These are phyloP conservation scores for Corchorus capsularis DNA, from an alignment of 345 rosid species.

Conservation along the genomic window DNA sequence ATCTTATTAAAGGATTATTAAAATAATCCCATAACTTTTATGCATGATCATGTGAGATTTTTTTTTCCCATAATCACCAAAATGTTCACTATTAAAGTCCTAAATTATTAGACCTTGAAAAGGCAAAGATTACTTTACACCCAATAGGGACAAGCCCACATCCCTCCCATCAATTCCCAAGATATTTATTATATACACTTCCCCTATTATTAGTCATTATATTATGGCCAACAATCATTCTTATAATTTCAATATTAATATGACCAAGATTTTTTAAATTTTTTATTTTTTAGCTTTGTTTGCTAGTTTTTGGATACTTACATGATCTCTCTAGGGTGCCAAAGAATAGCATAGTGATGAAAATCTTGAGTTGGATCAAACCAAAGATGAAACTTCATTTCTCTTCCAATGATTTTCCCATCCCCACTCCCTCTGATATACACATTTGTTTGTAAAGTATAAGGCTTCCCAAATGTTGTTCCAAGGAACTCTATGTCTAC, in stretches of 20 bases:
- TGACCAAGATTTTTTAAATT: not conserved
- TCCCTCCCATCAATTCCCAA: slow-evolving; percentile 10
- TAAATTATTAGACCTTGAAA: slow-evolving; percentile 10
- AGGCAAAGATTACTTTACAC: not conserved
- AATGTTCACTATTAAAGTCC: not conserved
- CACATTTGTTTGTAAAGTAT: slow-evolving; percentile 92
- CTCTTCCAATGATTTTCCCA: slow-evolving; percentile 86
- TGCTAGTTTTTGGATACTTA: slow-evolving; percentile 36
- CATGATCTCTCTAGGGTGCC: slow-evolving; percentile 96
- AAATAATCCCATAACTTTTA: not conserved
- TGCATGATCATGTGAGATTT: slow-evolving; percentile 14
- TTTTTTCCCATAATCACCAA: not conserved
- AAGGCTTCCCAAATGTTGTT: slow-evolving; percentile 91
- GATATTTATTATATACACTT: not conserved
- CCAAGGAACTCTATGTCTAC: slow-evolving; percentile 97
- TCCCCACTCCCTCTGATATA: slow-evolving; percentile 97
- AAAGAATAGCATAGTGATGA: slow-evolving; percentile 89
- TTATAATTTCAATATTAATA: not conserved
- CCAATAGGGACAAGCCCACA: slow-evolving; percentile 9
- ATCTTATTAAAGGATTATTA: slow-evolving; percentile 10
- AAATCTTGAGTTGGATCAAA: slow-evolving; percentile 84
- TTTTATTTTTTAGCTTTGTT: not conserved
- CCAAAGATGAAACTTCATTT: slow-evolving; percentile 91
- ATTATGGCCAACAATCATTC: not conserved
- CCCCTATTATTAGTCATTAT: not conserved